Base-by-base conservation (phyloP, 345 rosid genomes). In the Salix purpurea region DNA sequence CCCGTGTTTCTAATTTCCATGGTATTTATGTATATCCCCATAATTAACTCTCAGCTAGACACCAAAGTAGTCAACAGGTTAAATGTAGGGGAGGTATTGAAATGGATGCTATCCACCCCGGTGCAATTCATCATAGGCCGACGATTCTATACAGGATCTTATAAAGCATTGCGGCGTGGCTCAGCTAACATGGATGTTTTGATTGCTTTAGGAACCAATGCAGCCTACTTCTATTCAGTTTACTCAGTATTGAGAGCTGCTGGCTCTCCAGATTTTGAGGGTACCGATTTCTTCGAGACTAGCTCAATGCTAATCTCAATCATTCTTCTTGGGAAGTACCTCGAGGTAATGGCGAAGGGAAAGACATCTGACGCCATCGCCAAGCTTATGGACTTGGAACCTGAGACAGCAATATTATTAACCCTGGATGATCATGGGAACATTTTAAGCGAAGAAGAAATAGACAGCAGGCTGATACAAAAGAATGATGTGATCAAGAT, bases 251-350 rank as follows among this genome's bases (percentile, higher is more conserved):
- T 91, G 77, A 91, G 93, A 80, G 92, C 99, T 74, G 91, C 97
- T 34, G 83, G 86, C 2, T 88, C 94, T 76, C 71, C 87, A 3
- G 72, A 85, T 76, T 93, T 89, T 52, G 83, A 70, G 79, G 92
- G 97, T 18, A 86, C 88, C 1, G 99, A 95, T 83, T 91, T 95
- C 85, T 95, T 95, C 42, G 99, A 95, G 83, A 95, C 98, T 3
- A 95, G 99, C 66, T 90, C 99, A 21, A 95, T 95, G 99, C 94
- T 95, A n/a, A 93, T 95, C 50, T 90, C 98, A 4, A 89, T 95
- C 71, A 91, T 93, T 83, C 87, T 95, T 56, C 91, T 95, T 7
- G 99, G 98, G 23, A 95, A 95, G 85, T 95, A 93, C 81, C 80
- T 95, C 16, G 99, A 95, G 87, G 84, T 91, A 75, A 73, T 91